Evolutionary conservation across 2,329 filamentous ascomycete genomes (phyloP), one percentile per base, ranked within the genome.

Genomic region (Trichoderma lentiforme): DNA sequence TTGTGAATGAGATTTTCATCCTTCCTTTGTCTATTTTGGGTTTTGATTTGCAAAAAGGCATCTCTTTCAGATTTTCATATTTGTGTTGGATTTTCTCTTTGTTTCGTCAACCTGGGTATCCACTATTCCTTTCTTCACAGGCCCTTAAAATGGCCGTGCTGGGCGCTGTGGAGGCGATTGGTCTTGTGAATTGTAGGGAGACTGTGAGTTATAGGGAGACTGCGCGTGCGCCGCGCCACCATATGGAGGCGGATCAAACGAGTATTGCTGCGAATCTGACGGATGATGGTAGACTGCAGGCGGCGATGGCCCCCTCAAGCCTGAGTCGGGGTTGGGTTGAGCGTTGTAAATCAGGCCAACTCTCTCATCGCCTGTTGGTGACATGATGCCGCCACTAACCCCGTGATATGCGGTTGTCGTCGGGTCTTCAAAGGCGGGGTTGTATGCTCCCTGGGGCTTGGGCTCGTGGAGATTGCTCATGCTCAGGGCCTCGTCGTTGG

Each of bases 301-400:
- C 21, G 69, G 68, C 9, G 72, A 71, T 36, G 71, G 21, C 47
- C 65, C 71, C 26, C 70, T 62, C 30, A 58, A 56, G 11, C 62
- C 58, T 1, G 63, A 61, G 21, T 76, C 74, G 3, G 77, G 76
- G 61, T 77, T 77, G 3, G 79, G 79, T 73, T 81, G 79, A 2
- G 79, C 79, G 62, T 81, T 70, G 2, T 82, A 82, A 71, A 86
- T 84, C 36, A 87, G 80, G 3, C 84, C 84, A 4, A 80, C 81
- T 39, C 80, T 83, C 77, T 87, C 83, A 24, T 83, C 80, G 56
- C 80, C 76, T 34, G 76, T 72, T 9, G 65, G 39, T 6, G 65
- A 57, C 71, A 65, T 63, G 58, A 58, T 47, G 39, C 74, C 73
- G 18, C 34, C 43, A 71, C 76, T 47, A 71, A 72, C 36, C 26